Conservation (phyloP, 2,329 filamentous ascomycete genomes). For the Fusarium verticillioides region DNA sequence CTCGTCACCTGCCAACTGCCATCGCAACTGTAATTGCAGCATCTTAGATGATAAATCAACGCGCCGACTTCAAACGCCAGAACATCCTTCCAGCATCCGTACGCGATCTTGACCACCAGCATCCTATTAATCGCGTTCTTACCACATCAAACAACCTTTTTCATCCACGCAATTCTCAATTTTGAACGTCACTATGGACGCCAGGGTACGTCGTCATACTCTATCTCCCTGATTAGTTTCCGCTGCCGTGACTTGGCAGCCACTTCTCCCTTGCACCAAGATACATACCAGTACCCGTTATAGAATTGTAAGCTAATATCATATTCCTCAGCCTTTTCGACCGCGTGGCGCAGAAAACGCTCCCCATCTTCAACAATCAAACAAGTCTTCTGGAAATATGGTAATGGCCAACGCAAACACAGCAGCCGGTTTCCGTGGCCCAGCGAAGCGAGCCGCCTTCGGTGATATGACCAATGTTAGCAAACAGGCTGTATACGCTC, state of each 20-base stretch:
- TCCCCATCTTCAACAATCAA: constrained; percentile 74
- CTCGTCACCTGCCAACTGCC: constrained; percentile 7
- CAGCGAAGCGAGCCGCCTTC: constrained; percentile 81
- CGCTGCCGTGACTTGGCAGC: constrained; percentile 1
- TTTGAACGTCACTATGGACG: constrained; percentile 47
- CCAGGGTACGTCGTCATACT: constrained; percentile 47
- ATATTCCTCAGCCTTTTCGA: constrained; percentile 52
- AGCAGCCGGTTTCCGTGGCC: constrained; percentile 49
- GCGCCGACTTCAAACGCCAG: constrained; percentile 22
- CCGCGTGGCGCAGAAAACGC: constrained; percentile 62
- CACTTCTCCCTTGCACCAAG: constrained; percentile 33
- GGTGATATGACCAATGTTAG: constrained; percentile 82
- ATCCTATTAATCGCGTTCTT: constrained; percentile 37
- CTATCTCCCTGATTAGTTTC: constrained; percentile 14
- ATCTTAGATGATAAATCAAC: constrained; percentile 37
- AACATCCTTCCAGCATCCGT: constrained; percentile 25
- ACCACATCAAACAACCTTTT: constrained; percentile 28
- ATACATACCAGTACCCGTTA: constrained; percentile 4
- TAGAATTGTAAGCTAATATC: constrained; percentile 28
- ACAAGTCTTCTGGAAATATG: constrained; percentile 80
- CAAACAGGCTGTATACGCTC: constrained; percentile 47
- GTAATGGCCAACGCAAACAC: constrained; percentile 45
- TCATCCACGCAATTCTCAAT: constrained; percentile 24
- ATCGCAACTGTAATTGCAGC: constrained; percentile 19
- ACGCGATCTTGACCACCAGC: constrained; percentile 17